Percentiles rank a stretch among this genome's conserved stretches.
Evolutionary conservation across 2,329 filamentous ascomycete species (phyloP).

Genomic region (Pestalotiopsis sp.): DNA sequence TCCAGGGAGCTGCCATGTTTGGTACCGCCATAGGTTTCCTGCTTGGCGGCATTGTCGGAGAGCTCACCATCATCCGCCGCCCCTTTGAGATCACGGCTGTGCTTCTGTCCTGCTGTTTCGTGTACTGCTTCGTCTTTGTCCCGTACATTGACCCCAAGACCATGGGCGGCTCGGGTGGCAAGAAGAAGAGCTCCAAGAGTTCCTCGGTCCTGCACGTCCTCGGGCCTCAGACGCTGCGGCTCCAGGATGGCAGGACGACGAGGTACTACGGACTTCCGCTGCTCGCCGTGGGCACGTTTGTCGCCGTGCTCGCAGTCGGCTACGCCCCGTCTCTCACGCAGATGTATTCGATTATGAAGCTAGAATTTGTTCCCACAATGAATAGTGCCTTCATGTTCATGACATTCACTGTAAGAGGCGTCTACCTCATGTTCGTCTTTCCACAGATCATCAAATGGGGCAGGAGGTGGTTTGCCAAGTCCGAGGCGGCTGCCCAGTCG

Average conservation of each 20-base stretch:
- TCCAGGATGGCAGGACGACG: conserved; percentile 18
- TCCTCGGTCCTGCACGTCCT: conserved; percentile 20
- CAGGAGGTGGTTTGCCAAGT: conserved; percentile 19
- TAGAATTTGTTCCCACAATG: conserved; percentile 23
- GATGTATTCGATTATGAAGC: conserved; percentile 26
- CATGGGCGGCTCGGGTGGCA: conserved; percentile 16
- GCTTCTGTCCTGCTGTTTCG: conserved; percentile 18
- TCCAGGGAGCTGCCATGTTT: conserved; percentile 27
- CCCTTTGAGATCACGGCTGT: conserved; percentile 26
- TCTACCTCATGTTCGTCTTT: conserved; percentile 30
- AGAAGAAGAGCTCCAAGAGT: conserved; percentile 18
- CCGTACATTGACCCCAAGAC: conserved; percentile 25
- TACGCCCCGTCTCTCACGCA: conserved; percentile 26
- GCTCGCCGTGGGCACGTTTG: conserved; percentile 24
- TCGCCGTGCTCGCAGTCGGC: conserved; percentile 25
- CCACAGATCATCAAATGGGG: conserved; percentile 25
- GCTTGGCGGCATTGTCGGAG: conserved; percentile 23
- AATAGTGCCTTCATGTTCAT: conserved; percentile 26
- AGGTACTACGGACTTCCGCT: conserved; percentile 24
- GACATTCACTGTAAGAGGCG: conserved; percentile 20
- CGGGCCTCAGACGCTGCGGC: conserved; percentile 21
- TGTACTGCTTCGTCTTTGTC: conserved; percentile 21
- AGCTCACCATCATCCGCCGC: conserved; percentile 20
- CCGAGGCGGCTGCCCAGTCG: not conserved
- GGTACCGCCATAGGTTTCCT: conserved; percentile 23